Evolutionary conservation across 495 filamentous ascomycete genomes (phyloP).

Genomic region (Hapsidospora chrysogenum): DNA sequence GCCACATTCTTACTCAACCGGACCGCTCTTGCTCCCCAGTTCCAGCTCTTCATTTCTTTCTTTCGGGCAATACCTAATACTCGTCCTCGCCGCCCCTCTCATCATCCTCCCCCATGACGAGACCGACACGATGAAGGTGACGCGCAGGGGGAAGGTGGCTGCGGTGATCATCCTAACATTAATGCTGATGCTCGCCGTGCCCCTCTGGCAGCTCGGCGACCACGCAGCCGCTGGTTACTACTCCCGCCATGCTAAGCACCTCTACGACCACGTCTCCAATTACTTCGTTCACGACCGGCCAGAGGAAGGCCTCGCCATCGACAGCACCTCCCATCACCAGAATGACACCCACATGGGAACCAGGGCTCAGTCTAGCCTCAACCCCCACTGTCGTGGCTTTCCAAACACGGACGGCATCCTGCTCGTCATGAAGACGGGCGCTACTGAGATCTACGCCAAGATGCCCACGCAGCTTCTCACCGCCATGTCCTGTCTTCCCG

Average conservation of each 20-base stretch:
- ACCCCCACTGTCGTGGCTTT: constrained; percentile 14
- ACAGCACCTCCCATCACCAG: constrained; percentile 2
- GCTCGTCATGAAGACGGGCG: constrained; percentile 39
- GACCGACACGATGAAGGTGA: neutral
- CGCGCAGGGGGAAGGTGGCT: neutral
- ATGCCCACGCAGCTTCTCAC: constrained; percentile 39
- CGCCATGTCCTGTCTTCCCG: constrained; percentile 29
- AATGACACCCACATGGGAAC: constrained; percentile 1
- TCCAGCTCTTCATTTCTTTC: too few species aligned
- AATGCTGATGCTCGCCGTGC: constrained; percentile 1
- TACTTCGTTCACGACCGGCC: neutral
- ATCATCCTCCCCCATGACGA: too few species aligned
- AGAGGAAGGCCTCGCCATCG: neutral
- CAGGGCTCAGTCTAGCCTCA: neutral
- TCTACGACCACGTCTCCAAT: constrained; percentile 2
- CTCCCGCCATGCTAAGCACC: neutral
- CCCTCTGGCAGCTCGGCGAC: constrained; percentile 2
- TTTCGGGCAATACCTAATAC: too few species aligned
- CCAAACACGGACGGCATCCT: constrained; percentile 22
- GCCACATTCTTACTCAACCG: too few species aligned
- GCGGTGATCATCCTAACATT: neutral
- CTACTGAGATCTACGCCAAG: constrained; percentile 31
- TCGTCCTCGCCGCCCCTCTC: too few species aligned
- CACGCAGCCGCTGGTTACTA: constrained; percentile 1
- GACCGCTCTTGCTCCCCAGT: too few species aligned